Base-by-base conservation (phyloP, 495 filamentous ascomycete species). In the Aspergillus diversus region DNA sequence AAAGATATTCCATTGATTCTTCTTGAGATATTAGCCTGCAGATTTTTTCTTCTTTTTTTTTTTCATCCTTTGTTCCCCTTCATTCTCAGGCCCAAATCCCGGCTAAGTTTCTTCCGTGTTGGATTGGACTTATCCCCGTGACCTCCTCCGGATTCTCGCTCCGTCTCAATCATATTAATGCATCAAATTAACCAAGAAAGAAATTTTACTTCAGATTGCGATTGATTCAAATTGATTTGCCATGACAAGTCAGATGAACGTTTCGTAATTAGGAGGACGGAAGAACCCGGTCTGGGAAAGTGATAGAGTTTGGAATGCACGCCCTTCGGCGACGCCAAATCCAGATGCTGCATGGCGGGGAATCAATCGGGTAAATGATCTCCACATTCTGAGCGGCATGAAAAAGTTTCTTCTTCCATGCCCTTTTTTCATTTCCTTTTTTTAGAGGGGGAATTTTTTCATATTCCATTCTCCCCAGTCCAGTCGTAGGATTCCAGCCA, bases 281-380 rank as follows among this genome's bases (percentile, higher is more conserved):
- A 59, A 55, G n/a, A 55, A 27, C 39, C 56, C 51, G 46, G 50
- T 55, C 5, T 46, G 59, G 50, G 12, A 43, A 46, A 32, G 46
- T 31, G 17, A 57, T 57, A 74, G 74, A 71, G 70, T 69, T 68
- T 54, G 21, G 31, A 37, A 56, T 55, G 63, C 63, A 76, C 74
- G 74, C 74, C 74, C 74, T 76, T 76, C 69, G 71, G 67, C 66
- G 68, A 60, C 66, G 52, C 72, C 71, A 76, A 61, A 11, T 51
- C 57, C 49, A 54, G 66, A 63, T 61, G 35, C 61, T 48, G 52
- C 27, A 55, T 46, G 39, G 49, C 61, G 61, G 61, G 61, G 61
- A 55, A 50, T 54, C 16, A 54, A 64, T 59, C 56, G 49, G 61
- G 61, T 39, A 64, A 55, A 47, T 64, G 61, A 64, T 64, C 55